These are phyloP conservation scores for Aspergillus eucalypticola DNA, from an alignment of 2,329 filamentous ascomycete genomes.

Conservation along the genomic window DNA sequence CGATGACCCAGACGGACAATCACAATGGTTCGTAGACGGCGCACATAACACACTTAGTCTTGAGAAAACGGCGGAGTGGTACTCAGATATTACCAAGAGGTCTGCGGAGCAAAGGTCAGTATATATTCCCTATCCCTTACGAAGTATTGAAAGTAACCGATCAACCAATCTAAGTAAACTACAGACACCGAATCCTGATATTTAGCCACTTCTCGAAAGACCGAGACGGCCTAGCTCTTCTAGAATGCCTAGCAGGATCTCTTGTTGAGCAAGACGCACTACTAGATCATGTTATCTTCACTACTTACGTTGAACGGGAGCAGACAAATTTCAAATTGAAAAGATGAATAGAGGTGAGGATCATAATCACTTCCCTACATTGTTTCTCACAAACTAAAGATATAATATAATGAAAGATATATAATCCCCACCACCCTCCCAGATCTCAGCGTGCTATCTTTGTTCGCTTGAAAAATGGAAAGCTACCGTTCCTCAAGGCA, in stretches of 20 bases:
- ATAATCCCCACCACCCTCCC: no score
- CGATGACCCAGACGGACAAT: slow-evolving; percentile 12
- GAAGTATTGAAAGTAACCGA: no score
- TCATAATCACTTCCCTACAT: not conserved
- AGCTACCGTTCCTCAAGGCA: not conserved
- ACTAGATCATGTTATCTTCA: slow-evolving; percentile 33
- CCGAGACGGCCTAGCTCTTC: slow-evolving; percentile 27
- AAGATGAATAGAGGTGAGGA: not conserved
- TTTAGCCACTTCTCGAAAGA: slow-evolving; percentile 36
- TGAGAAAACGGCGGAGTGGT: slow-evolving; percentile 41
- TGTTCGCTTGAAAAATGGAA: no score
- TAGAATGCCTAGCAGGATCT: slow-evolving; percentile 23
- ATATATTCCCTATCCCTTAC: not conserved
- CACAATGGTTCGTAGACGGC: slow-evolving; percentile 45
- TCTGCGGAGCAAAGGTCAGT: not conserved
- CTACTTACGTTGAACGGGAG: slow-evolving; percentile 30
- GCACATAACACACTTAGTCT: slow-evolving; percentile 49
- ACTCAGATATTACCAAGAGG: slow-evolving; percentile 22
- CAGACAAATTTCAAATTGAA: slow-evolving; percentile 21
- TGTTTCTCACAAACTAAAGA: not conserved
- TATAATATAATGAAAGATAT: slow-evolving; percentile 15
- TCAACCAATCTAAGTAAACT: not conserved
- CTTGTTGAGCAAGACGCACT: slow-evolving; percentile 19
- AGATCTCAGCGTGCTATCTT: no score
- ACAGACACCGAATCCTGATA: slow-evolving; percentile 27